Evolutionary conservation across 768 basidiomycete species (phyloP).

Genomic region (Naganishia friedmannii): DNA sequence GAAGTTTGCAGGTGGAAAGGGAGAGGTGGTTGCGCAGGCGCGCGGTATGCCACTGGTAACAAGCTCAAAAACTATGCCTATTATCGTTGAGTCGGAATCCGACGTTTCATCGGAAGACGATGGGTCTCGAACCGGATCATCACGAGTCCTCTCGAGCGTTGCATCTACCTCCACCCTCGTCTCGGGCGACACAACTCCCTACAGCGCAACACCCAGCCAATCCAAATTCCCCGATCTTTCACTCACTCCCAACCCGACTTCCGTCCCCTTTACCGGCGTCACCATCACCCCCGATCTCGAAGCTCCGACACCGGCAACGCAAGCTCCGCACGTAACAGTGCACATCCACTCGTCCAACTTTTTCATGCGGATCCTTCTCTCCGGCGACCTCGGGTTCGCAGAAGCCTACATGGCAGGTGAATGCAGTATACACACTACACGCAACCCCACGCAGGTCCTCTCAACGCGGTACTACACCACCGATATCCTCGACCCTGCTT

Average conservation of each 20-base stretch:
- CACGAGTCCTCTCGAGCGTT: background rate
- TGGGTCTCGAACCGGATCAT: background rate
- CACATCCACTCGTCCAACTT: slow-evolving; percentile 37
- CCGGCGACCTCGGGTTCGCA: slow-evolving; percentile 69
- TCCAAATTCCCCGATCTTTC: background rate
- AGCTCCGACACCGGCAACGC: background rate
- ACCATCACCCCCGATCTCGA: slow-evolving; percentile 1
- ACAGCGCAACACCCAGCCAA: background rate
- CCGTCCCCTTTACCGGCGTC: slow-evolving; percentile 15
- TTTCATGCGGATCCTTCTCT: slow-evolving; percentile 52
- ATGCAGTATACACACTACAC: slow-evolving; percentile 57
- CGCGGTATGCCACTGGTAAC: background rate
- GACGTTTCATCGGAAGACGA: slow-evolving; percentile 10
- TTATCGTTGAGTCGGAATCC: background rate
- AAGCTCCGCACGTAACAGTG: slow-evolving; percentile 30
- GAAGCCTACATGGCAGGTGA: slow-evolving; percentile 79
- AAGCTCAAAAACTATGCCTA: too few relatives aligned
- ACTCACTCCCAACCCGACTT: background rate
- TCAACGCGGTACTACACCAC: background rate
- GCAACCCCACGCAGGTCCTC: background rate
- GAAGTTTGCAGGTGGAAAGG: slow-evolving; percentile 7
- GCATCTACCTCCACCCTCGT: slow-evolving; percentile 2
- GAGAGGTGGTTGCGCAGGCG: background rate
- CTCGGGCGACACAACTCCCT: background rate
- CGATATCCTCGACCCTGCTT: background rate